These are phyloP conservation scores for Cercophora sp. DNA, from an alignment of 495 filamentous ascomycete species.

Conservation along the genomic window DNA sequence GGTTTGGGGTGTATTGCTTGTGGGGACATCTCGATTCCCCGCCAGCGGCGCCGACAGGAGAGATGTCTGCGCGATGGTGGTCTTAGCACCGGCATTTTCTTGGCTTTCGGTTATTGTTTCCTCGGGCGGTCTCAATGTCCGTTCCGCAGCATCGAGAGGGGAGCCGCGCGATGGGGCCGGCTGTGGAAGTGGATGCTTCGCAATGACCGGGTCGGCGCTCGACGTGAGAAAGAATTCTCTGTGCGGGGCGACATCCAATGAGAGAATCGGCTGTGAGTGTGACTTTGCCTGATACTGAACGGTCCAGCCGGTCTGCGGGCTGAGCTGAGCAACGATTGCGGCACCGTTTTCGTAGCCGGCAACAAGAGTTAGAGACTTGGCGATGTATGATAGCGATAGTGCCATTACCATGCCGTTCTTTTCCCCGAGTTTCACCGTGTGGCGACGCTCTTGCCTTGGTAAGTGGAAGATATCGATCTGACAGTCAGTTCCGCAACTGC, in stretches of 20 bases:
- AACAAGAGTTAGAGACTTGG: constrained; percentile 44
- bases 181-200: constrained; percentile 50
- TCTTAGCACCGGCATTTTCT: neutral
- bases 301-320: constrained; percentile 46
- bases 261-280: constrained; percentile 84
- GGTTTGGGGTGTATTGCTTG: constrained; percentile 13
- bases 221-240: constrained; percentile 71
- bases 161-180: neutral
- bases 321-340: constrained; percentile 52
- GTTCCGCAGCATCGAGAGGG: too few species aligned
- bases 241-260: constrained; percentile 59
- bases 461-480: constrained; percentile 84
- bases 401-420: constrained; percentile 93
- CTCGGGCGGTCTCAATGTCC: too few species aligned
- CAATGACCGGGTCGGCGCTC: constrained; percentile 64
- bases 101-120: neutral
- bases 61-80: constrained; percentile 14
- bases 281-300: constrained; percentile 60
- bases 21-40: constrained; percentile 1
- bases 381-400: constrained; percentile 56
- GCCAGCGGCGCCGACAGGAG: constrained; percentile 26
- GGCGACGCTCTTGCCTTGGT: constrained; percentile 63
- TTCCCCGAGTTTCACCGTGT: constrained; percentile 57
- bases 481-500: too few species aligned
- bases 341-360: constrained; percentile 89